Conservation (phyloP, 2,329 filamentous ascomycete genomes). For the Rhynchosporium agropyri region DNA sequence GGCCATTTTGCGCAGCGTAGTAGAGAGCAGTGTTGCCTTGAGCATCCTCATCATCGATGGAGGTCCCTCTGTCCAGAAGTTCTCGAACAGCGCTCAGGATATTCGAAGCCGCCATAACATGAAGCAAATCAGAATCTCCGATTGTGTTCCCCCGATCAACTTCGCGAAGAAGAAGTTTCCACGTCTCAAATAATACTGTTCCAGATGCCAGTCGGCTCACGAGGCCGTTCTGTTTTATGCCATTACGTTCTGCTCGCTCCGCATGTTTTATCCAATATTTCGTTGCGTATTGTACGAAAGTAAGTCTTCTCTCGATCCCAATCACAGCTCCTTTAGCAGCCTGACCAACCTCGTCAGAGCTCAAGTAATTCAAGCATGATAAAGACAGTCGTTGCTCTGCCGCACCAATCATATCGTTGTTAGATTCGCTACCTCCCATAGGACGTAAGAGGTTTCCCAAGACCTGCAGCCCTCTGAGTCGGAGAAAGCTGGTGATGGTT, state of each 20-base stretch:
- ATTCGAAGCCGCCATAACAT: constrained; percentile 19
- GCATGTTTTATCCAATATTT: constrained; percentile 25
- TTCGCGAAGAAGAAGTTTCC: constrained; percentile 17
- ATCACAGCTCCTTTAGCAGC: background rate
- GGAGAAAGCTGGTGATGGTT: constrained; percentile 44
- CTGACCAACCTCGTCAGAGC: background rate
- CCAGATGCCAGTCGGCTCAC: background rate
- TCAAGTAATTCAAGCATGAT: constrained; percentile 29
- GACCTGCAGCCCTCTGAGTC: constrained; percentile 9
- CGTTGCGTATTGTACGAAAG: constrained; percentile 26
- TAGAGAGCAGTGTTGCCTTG: constrained; percentile 22
- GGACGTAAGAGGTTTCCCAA: background rate
- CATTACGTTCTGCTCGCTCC: constrained; percentile 22
- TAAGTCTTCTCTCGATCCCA: background rate
- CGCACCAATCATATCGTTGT: background rate
- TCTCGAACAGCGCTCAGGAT: background rate
- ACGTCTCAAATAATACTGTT: constrained; percentile 1
- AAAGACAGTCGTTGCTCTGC: constrained; percentile 17
- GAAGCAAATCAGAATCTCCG: constrained; percentile 9
- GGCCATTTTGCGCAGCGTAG: constrained; percentile 17
- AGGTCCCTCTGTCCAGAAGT: constrained; percentile 10
- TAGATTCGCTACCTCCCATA: background rate
- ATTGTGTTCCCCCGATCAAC: background rate
- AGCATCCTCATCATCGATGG: constrained; percentile 14
- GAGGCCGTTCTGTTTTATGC: constrained; percentile 15